These are phyloP conservation scores for Leucoagaricus sp. DNA, from an alignment of 1,284 basidiomycete species.

Conservation along the genomic window DNA sequence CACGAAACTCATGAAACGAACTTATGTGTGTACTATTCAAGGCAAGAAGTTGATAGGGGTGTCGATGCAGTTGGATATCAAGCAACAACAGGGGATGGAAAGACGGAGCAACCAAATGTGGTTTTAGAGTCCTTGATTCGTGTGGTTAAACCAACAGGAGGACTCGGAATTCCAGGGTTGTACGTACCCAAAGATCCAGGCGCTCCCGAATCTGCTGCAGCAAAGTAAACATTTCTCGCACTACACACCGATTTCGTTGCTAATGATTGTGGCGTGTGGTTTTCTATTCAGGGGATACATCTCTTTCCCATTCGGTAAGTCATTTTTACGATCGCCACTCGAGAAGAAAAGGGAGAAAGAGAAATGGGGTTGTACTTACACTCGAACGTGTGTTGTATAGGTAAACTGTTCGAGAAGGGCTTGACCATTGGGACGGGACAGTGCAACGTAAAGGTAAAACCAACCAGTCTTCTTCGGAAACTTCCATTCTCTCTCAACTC, in stretches of 20 bases:
- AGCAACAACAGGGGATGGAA: slow-evolving; percentile 49
- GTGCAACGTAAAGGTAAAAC: slow-evolving; percentile 51
- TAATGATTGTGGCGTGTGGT: neutral
- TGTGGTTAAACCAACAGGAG: slow-evolving; percentile 52
- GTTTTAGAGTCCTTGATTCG: slow-evolving; percentile 50
- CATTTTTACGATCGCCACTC: no score
- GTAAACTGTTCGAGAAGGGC: slow-evolving; percentile 55
- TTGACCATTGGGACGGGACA: slow-evolving; percentile 51
- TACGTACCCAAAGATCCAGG: slow-evolving; percentile 55
- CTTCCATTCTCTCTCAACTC: neutral
- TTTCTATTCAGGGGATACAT: slow-evolving; percentile 47
- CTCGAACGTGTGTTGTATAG: slow-evolving; percentile 23
- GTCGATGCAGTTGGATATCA: slow-evolving; percentile 59
- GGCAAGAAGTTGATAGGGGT: slow-evolving; percentile 51
- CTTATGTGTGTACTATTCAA: slow-evolving; percentile 17
- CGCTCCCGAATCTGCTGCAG: slow-evolving; percentile 49
- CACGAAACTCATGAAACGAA: neutral
- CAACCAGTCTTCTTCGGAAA: neutral
- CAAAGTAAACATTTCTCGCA: slow-evolving; percentile 37
- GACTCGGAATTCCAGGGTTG: slow-evolving; percentile 53
- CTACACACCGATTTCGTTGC: neutral
- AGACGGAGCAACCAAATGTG: slow-evolving; percentile 53
- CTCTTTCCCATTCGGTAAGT: slow-evolving; percentile 48
- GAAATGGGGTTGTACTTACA: no score
- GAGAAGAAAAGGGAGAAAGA: no score